Evolutionary conservation across 1,284 basidiomycete genomes (phyloP).

Genomic region (Cutaneotrichosporon curvatum): DNA sequence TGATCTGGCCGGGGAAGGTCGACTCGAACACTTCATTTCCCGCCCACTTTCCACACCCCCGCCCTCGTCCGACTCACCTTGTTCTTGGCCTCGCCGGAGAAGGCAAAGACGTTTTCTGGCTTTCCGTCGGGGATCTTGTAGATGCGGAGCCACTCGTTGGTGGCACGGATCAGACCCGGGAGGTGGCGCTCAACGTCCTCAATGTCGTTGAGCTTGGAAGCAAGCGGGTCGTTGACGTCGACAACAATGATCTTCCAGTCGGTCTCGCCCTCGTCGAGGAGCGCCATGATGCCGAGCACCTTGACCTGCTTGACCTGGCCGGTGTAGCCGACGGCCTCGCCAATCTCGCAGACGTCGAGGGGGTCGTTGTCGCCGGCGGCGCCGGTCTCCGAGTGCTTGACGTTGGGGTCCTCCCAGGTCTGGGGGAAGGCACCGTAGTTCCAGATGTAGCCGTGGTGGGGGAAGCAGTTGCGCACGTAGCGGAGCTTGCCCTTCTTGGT

Average conservation of each 20-base stretch:
- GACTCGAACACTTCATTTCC: too few species aligned
- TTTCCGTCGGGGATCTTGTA: constrained; percentile 76
- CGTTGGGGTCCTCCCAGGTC: constrained; percentile 97
- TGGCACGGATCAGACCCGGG: constrained; percentile 89
- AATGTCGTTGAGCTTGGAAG: constrained; percentile 94
- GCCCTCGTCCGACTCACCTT: constrained; percentile 46
- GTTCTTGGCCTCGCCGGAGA: constrained; percentile 99
- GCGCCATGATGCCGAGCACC: constrained; percentile 99
- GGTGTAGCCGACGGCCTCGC: constrained; percentile 94
- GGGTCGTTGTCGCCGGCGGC: constrained; percentile 99
- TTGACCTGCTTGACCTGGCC: constrained; percentile 99
- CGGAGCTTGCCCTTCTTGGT: constrained; percentile 73
- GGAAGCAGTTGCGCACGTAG: constrained; percentile 99
- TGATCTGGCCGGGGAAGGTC: too few species aligned
- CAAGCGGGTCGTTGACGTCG: constrained; percentile 92
- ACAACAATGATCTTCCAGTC: constrained; percentile 99
- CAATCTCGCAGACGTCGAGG: constrained; percentile 99
- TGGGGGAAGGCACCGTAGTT: constrained; percentile 97
- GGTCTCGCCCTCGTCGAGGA: constrained; percentile 95
- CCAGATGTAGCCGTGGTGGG: constrained; percentile 85
- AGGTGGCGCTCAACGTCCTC: constrained; percentile 99
- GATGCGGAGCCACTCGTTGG: constrained; percentile 81
- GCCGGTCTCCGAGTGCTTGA: constrained; percentile 91
- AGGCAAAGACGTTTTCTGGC: constrained; percentile 98
- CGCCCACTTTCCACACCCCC: not conserved